A percentile compares a stretch with the other conserved stretches of the same genome.
Conservation (phyloP, 2,329 filamentous ascomycete species). For the Apiospora koreana region DNA sequence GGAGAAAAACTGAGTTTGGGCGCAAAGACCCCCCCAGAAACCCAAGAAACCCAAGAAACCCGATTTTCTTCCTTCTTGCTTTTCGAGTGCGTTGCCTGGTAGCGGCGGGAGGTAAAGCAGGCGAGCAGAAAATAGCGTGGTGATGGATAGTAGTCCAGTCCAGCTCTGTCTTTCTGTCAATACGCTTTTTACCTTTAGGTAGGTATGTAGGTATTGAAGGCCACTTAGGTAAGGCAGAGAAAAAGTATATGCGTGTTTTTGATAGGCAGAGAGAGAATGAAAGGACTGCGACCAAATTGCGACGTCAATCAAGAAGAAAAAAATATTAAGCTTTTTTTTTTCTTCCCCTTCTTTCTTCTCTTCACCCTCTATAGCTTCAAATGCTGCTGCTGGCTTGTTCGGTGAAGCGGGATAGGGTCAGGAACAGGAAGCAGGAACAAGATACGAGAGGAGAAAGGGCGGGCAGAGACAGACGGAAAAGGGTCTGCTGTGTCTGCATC, state of each 20-base stretch:
- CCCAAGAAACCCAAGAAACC: slow-evolving; percentile 8
- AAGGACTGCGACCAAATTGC: neutral
- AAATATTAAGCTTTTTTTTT: neutral
- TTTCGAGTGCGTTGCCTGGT: neutral
- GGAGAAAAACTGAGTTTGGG: slow-evolving; percentile 14
- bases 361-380: neutral
- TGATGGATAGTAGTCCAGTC: neutral
- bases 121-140: neutral
- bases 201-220: neutral
- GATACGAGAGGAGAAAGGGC: neutral
- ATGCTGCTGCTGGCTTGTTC: neutral
- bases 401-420: neutral
- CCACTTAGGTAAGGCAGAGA: neutral
- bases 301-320: neutral
- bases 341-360: neutral
- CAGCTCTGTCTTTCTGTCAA: no score
- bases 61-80: slow-evolving; percentile 7
- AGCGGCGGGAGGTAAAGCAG: neutral
- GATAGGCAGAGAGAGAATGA: neutral
- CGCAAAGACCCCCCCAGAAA: slow-evolving; percentile 9
- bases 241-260: neutral
- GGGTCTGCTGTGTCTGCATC: neutral
- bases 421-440: neutral
- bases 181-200: neutral
- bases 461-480: slow-evolving; percentile 2